Evolutionary conservation across 352 stramenopile species (phyloP).

Genomic region (Elongisporangium anandrum): DNA sequence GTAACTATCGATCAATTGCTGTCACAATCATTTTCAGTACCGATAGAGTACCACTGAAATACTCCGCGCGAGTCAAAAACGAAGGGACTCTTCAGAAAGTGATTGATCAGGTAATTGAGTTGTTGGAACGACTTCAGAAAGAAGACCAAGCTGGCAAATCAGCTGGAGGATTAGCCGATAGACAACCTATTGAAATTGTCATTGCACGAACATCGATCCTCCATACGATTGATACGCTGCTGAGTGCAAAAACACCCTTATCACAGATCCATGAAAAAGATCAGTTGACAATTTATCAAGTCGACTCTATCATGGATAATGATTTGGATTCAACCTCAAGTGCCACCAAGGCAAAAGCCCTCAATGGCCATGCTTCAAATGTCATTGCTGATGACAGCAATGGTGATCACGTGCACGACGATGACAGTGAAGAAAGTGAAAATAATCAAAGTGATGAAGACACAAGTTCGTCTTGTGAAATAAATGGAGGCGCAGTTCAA

Average conservation of each 20-base stretch:
- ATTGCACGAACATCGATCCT: conserved; percentile 53
- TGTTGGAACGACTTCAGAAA: conserved; percentile 25
- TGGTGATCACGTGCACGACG: not conserved
- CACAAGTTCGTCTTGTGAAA: not conserved
- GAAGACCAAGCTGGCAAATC: not conserved
- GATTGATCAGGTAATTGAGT: conserved; percentile 45
- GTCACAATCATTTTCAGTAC: conserved; percentile 82
- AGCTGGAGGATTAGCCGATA: not conserved
- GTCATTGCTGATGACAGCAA: not conserved
- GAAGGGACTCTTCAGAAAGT: conserved; percentile 58
- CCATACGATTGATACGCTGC: conserved; percentile 58
- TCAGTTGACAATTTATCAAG: conserved; percentile 64
- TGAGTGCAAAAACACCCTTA: conserved; percentile 61
- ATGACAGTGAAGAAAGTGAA: not conserved
- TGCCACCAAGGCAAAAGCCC: not conserved
- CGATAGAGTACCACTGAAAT: conserved; percentile 67
- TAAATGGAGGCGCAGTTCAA: conserved; percentile 1
- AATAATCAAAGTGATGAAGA: not conserved
- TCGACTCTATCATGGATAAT: conserved; percentile 23
- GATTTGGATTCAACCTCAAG: not conserved
- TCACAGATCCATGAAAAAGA: conserved; percentile 77
- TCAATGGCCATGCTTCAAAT: not conserved
- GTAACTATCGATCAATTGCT: conserved; percentile 62
- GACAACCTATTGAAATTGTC: conserved; percentile 28
- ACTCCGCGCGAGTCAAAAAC: conserved; percentile 65